Evolutionary conservation across 83 land plant species (phyloP).

Genomic region (Diphasiastrum complanatum): DNA sequence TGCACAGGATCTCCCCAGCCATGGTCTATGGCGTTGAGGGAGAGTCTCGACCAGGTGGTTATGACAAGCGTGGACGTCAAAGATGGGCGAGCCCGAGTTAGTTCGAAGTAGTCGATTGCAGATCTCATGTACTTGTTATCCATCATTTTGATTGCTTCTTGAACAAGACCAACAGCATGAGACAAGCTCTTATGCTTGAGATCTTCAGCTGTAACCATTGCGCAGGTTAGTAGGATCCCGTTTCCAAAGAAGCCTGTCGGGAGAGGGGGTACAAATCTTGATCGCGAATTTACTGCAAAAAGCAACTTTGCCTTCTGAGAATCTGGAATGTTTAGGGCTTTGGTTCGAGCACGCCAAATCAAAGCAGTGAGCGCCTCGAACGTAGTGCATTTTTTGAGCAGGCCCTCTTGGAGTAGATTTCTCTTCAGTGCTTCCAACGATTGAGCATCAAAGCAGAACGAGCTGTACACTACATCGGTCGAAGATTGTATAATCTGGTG

Average conservation of each 20-base stretch:
- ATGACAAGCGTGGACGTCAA: conserved; percentile 63
- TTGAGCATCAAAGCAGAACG: conserved; percentile 43
- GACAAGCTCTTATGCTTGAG: conserved; percentile 43
- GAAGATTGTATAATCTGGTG: conserved; percentile 20
- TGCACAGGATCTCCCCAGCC: conserved; percentile 76
- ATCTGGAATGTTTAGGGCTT: conserved; percentile 44
- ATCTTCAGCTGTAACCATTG: conserved; percentile 48
- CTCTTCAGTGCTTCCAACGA: conserved; percentile 41
- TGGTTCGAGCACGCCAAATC: conserved; percentile 56
- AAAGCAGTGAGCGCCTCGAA: conserved; percentile 75
- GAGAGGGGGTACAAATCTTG: conserved; percentile 50
- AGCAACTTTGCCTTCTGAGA: conserved; percentile 62
- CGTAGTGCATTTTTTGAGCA: conserved; percentile 51
- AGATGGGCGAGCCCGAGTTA: conserved; percentile 53
- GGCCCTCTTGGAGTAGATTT: conserved; percentile 41
- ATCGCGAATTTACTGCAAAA: conserved; percentile 78
- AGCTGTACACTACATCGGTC: conserved; percentile 37
- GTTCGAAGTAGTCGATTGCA: conserved; percentile 72
- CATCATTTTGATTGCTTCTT: conserved; percentile 51
- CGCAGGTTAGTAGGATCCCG: conserved; percentile 62
- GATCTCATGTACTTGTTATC: conserved; percentile 70
- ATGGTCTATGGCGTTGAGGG: conserved; percentile 70
- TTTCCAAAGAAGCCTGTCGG: conserved; percentile 73
- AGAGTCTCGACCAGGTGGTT: conserved; percentile 73
- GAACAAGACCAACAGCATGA: conserved; percentile 49